These are phyloP conservation scores for Pythium sp. DNA, from an alignment of 352 stramenopile species.

Conservation along the genomic window DNA sequence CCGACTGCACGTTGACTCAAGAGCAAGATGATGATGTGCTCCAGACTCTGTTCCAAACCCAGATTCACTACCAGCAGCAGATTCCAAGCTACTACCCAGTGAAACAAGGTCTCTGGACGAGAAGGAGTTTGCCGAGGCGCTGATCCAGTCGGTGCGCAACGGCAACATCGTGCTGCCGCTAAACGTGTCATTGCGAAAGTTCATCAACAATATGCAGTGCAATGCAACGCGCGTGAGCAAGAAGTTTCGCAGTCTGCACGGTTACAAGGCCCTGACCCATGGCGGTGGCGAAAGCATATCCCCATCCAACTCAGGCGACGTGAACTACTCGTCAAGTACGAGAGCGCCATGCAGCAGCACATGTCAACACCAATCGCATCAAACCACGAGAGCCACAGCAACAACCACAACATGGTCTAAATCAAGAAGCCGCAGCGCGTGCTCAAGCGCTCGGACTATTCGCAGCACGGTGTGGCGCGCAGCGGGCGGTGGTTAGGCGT, in stretches of 20 bases:
- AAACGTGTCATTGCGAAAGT: slow-evolving; percentile 56
- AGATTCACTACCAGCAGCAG: no score
- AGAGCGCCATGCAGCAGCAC: not conserved
- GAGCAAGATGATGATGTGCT: no score
- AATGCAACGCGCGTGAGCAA: slow-evolving; percentile 67
- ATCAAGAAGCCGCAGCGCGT: no score
- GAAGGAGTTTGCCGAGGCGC: slow-evolving; percentile 49
- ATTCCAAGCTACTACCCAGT: slow-evolving; percentile 17
- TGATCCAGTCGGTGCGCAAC: slow-evolving; percentile 52
- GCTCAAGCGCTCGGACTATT: no score
- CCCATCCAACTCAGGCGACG: slow-evolving; percentile 15
- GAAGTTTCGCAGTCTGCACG: slow-evolving; percentile 42
- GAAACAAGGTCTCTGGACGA: slow-evolving; percentile 61
- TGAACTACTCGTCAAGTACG: slow-evolving; percentile 14
- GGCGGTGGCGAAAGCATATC: slow-evolving; percentile 6
- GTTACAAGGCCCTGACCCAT: no score
- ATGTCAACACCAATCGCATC: not conserved
- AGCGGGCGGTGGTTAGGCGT: no score
- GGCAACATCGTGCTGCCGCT: slow-evolving; percentile 41
- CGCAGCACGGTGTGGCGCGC: no score
- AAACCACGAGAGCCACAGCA: no score
- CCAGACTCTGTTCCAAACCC: no score
- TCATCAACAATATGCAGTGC: slow-evolving; percentile 55
- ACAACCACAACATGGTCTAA: not conserved
- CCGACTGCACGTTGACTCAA: no score